A percentile compares a stretch with the other conserved stretches of the same genome.
phyloP scores from a whole-genome alignment of 2,329 filamentous ascomycete genomes.

The Ceratocystis variospora region DNA sequence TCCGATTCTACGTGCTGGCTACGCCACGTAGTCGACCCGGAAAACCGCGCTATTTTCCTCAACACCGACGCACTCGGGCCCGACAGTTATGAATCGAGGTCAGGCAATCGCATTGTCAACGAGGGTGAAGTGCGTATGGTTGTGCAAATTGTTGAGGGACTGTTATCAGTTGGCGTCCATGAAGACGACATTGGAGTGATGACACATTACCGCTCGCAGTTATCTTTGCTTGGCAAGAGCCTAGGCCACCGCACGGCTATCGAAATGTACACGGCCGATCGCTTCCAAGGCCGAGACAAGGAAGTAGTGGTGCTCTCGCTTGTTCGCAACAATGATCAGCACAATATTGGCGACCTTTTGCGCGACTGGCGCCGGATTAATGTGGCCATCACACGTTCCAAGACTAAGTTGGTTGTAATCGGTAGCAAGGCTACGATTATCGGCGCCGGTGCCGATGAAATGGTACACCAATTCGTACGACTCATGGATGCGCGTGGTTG shows the following conservation, averaged over 20 bases:
- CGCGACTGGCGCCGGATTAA: conserved; percentile 90
- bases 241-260: conserved; percentile 50
- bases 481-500: conserved; percentile 69
- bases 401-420: conserved; percentile 79
- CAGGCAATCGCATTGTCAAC: conserved; percentile 81
- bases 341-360: conserved; percentile 76
- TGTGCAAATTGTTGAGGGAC: conserved; percentile 63
- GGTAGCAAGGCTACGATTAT: conserved; percentile 72
- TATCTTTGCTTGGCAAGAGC: conserved; percentile 64
- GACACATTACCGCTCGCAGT: conserved; percentile 89
- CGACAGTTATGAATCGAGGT: conserved; percentile 53
- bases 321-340: conserved; percentile 71
- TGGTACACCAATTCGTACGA: conserved; percentile 60
- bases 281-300: conserved; percentile 93
- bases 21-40: conserved; percentile 52
- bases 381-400: conserved; percentile 84
- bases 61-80: conserved; percentile 69
- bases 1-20: conserved; percentile 55
- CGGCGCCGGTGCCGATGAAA: conserved; percentile 54
- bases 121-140: conserved; percentile 65
- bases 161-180: conserved; percentile 63
- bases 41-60: conserved; percentile 66
- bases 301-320: conserved; percentile 78
- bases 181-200: conserved; percentile 78
- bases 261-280: conserved; percentile 93